phyloP scores from a whole-genome alignment of 495 filamentous ascomycete species.

The Xylaria acuta region DNA sequence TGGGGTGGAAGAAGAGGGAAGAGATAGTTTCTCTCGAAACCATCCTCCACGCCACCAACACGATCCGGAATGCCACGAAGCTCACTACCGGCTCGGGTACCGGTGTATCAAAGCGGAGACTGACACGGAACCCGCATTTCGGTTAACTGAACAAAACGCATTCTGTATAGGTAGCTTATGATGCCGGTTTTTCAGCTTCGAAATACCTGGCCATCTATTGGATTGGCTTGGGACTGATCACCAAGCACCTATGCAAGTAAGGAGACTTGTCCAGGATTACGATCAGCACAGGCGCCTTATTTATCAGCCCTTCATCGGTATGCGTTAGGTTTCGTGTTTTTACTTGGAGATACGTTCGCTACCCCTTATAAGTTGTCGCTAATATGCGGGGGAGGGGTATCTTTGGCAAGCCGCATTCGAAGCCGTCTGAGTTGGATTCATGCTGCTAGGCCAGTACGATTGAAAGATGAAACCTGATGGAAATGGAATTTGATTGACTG shows the following conservation, averaged over 20 bases:
- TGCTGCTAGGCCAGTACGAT: background rate
- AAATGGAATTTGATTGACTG: background rate
- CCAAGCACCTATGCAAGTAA: no score
- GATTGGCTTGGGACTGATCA: no score
- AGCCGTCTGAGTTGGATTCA: background rate
- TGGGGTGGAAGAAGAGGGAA: constrained; percentile 3
- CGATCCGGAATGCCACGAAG: background rate
- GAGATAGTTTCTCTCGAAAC: background rate
- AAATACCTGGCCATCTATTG: no score
- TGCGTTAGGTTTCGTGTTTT: background rate
- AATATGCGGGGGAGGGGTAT: background rate
- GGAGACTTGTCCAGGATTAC: no score
- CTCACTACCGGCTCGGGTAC: background rate
- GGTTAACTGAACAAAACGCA: background rate
- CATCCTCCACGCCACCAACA: background rate
- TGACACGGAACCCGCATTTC: background rate
- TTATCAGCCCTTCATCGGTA: background rate
- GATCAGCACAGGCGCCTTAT: background rate
- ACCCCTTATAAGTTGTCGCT: background rate
- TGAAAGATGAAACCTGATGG: background rate
- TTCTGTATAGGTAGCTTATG: background rate
- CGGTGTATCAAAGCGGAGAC: background rate
- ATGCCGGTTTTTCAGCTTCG: background rate
- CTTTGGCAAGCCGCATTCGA: background rate
- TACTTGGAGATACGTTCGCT: background rate